Evolutionary conservation across 805 yeast genomes (phyloP).

Genomic region (Saccharomycopsis microspora): DNA sequence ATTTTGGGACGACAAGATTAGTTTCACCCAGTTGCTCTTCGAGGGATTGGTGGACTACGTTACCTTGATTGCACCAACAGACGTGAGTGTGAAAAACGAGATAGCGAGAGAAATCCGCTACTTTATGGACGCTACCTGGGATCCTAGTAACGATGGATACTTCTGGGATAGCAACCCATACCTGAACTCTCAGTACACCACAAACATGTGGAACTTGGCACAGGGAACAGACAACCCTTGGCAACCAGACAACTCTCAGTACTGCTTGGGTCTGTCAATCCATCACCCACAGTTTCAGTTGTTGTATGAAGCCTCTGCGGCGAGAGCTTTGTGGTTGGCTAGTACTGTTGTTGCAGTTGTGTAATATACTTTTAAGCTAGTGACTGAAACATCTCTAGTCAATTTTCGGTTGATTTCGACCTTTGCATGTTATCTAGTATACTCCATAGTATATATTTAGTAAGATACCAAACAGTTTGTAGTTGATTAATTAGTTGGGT

Average conservation of each 20-base stretch:
- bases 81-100: not conserved
- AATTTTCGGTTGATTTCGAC: no score
- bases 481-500: no score
- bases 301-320: slow-evolving; percentile 4
- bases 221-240: not conserved
- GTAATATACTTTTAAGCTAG: no score
- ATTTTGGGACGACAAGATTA: slow-evolving; percentile 53
- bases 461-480: no score
- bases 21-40: slow-evolving; percentile 50
- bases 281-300: not conserved
- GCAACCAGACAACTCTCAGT: slow-evolving; percentile 1
- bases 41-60: slow-evolving; percentile 62
- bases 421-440: no score
- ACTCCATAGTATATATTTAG: no score
- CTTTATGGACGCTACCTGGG: slow-evolving; percentile 3
- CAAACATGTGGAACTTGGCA: slow-evolving; percentile 2
- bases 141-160: slow-evolving; percentile 4
- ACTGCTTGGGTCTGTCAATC: not conserved
- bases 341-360: no score
- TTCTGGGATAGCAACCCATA: slow-evolving; percentile 1
- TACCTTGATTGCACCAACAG: slow-evolving; percentile 20
- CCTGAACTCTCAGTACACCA: slow-evolving; percentile 3
- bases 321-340: slow-evolving; percentile 6
- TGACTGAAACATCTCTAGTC: no score
- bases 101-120: not conserved